Conservation (phyloP, 257 asterid genomes). For the Hygrophila difformis region DNA sequence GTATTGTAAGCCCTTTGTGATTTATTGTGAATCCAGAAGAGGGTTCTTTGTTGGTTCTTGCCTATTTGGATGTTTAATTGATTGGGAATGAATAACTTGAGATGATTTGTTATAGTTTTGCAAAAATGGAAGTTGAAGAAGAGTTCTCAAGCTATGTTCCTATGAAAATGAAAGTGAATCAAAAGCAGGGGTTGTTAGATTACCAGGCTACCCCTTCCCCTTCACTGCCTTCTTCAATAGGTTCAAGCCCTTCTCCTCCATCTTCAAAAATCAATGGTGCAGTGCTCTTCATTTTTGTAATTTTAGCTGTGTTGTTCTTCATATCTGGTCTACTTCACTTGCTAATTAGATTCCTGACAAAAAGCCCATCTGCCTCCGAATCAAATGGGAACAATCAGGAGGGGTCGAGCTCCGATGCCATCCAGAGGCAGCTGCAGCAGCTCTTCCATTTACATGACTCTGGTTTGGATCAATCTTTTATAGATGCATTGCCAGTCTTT, state of each 20-base stretch:
- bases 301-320: conserved; percentile 75
- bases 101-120: conserved; percentile 22
- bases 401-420: conserved; percentile 27
- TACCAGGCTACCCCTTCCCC: conserved; percentile 34
- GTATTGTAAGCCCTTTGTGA: too few relatives aligned
- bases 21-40: too few relatives aligned
- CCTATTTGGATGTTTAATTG: conserved; percentile 7
- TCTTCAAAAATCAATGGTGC: conserved; percentile 73
- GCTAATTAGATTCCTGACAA: conserved; percentile 80
- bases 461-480: conserved; percentile 43
- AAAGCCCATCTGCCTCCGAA: conserved; percentile 46
- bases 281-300: conserved; percentile 67
- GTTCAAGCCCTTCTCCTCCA: conserved; percentile 20
- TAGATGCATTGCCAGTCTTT: conserved; percentile 45
- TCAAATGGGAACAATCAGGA: too few relatives aligned
- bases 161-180: conserved; percentile 29
- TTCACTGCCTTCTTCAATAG: conserved; percentile 12
- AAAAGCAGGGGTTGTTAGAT: conserved; percentile 20
- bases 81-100: conserved; percentile 16
- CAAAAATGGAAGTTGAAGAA: conserved; percentile 30
- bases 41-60: too few relatives aligned
- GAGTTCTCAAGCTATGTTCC: conserved; percentile 32
- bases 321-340: conserved; percentile 88
- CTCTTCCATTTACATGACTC: too few relatives aligned
- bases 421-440: conserved; percentile 42